Evolutionary conservation across 208 protist genomes (phyloP), one percentile per base, ranked within the genome.

Genomic region (Leishmania gerbilli): DNA sequence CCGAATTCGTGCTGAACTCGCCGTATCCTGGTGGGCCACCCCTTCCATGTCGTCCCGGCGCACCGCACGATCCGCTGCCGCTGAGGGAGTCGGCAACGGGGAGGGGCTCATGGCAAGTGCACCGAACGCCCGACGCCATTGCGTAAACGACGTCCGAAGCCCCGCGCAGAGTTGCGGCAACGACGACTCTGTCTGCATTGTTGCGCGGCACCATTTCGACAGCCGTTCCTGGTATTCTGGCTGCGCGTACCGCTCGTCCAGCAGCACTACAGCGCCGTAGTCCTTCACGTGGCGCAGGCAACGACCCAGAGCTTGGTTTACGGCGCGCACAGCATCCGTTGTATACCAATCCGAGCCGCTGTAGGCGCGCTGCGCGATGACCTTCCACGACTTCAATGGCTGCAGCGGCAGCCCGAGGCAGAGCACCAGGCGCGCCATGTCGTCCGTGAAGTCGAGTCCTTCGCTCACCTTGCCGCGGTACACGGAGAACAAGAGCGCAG

Each of bases 251-350:
- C 97, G 90, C 55, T 95, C 93, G 81, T 99, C 98, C 67, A 93
- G 77, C 27, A 99, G 86, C 11, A 99, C 82, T 34, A 99, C 92
- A 37, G 95, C 97, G 21, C 98, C 98, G 83, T 96, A 99, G 89
- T 99, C 99, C 15, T 91, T 71, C 17, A 76, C 67, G 77, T 99
- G 97, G 1, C 99, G 92, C 74, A 99, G 97, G 72, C 99, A 98
- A 21, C 99, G 92, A 37, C 99, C 99, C 13, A 99, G 89, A 11
- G 98, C 97, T 86, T 99, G 99, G 82, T 99, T 99, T 19, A 99
- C 97, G 3, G 98, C 97, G 19, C 98, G 90, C 60, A 95, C 84
- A 1, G 98, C 92, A 58, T 98, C 91, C 42, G 80, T 89, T 0
- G 77, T 72, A 79, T 99, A 99, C 98, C 98, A 99, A 15, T 92